These are phyloP conservation scores for Ceratobasidium sp. DNA, from an alignment of 1,284 basidiomycete species.

Conservation along the genomic window DNA sequence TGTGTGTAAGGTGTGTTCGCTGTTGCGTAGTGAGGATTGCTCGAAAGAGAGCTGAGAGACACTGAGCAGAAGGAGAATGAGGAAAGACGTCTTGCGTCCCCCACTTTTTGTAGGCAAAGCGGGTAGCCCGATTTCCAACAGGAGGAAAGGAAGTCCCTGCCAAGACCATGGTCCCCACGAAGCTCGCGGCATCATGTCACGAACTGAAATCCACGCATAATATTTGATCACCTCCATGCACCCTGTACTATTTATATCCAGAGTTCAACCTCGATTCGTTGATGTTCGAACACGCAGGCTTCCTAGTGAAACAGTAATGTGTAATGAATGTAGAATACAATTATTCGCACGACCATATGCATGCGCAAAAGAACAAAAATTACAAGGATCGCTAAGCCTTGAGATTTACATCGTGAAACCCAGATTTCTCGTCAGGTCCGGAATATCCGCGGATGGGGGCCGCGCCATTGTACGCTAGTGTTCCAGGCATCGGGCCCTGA, in stretches of 20 bases:
- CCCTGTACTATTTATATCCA: too few species aligned
- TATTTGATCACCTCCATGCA: too few species aligned
- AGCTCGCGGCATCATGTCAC: too few species aligned
- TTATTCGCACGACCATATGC: not conserved
- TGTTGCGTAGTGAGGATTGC: constrained; percentile 22
- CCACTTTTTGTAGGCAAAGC: too few species aligned
- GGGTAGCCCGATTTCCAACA: too few species aligned
- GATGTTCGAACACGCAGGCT: not conserved
- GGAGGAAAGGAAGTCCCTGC: not conserved
- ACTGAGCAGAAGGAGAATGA: not conserved
- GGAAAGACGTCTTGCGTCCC: not conserved
- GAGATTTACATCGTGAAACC: constrained; percentile 32
- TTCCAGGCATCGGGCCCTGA: constrained; percentile 23
- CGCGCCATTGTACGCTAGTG: constrained; percentile 21
- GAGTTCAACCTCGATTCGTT: too few species aligned
- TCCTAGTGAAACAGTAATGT: not conserved
- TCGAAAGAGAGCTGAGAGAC: not conserved
- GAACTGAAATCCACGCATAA: too few species aligned
- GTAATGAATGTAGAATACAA: not conserved
- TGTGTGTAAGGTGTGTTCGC: constrained; percentile 11
- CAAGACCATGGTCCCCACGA: not conserved
- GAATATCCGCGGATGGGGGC: constrained; percentile 3
- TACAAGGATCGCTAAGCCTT: not conserved
- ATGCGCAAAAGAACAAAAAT: constrained; percentile 1
- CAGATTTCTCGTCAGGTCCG: constrained; percentile 32